Conservation (phyloP, 2,329 filamentous ascomycete species). For the Pseudocercospora macadamiae region DNA sequence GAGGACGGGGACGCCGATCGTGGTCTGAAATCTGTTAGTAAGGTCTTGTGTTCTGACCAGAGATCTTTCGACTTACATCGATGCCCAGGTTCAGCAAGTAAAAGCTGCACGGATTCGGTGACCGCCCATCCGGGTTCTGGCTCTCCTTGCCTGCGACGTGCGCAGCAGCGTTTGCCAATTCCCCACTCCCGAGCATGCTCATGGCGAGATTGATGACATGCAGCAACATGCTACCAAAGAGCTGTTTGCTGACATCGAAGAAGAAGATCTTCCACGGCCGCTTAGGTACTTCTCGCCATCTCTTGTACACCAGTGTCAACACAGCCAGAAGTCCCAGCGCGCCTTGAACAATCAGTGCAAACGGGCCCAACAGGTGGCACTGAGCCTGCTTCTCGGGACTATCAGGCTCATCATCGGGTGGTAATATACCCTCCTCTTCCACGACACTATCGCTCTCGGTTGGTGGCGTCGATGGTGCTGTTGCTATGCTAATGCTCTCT, state of each 20-base stretch:
- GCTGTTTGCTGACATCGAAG: constrained; percentile 96
- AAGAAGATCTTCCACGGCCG: constrained; percentile 95
- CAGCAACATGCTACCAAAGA: constrained; percentile 87
- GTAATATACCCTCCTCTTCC: constrained; percentile 19
- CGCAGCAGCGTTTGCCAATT: constrained; percentile 64
- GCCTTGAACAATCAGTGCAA: constrained; percentile 86
- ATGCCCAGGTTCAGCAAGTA: constrained; percentile 93
- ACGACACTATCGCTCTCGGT: neutral
- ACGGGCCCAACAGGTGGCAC: constrained; percentile 85
- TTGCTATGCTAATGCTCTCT: constrained; percentile 31
- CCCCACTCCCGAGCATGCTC: constrained; percentile 90
- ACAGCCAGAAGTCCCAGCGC: constrained; percentile 83
- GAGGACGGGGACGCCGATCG: constrained; percentile 91
- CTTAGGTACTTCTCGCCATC: constrained; percentile 89
- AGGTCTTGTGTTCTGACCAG: neutral
- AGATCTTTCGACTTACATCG: constrained; percentile 69
- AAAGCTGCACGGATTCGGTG: constrained; percentile 93
- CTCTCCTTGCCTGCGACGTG: constrained; percentile 17
- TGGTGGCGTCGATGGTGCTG: constrained; percentile 29
- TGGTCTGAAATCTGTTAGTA: constrained; percentile 65
- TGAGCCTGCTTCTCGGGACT: constrained; percentile 59
- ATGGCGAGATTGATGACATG: constrained; percentile 94
- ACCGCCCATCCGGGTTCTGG: constrained; percentile 54
- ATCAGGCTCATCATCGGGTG: constrained; percentile 20
- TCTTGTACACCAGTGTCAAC: constrained; percentile 86